A percentile compares a stretch with the other conserved stretches of the same genome.
These are phyloP conservation scores for Umbilicus rupestris DNA, from an alignment of 164 flowering plant species.

Conservation along the genomic window DNA sequence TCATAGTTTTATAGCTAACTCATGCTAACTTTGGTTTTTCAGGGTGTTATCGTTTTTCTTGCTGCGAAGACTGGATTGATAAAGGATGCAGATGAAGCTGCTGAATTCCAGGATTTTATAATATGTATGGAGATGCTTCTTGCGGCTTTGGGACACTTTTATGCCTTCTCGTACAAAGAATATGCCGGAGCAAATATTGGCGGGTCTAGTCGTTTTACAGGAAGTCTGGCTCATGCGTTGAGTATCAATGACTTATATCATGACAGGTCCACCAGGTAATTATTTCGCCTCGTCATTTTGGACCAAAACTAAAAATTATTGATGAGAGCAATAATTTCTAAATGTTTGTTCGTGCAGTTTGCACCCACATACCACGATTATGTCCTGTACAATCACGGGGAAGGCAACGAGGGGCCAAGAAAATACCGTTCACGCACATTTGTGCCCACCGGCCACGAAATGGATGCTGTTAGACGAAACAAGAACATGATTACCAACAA, in stretches of 20 bases:
- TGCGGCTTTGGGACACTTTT: conserved; percentile 84
- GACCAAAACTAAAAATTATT: too few species aligned
- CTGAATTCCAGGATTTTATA: conserved; percentile 71
- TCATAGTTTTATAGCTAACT: too few species aligned
- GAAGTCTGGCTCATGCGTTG: conserved; percentile 83
- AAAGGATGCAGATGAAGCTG: conserved; percentile 74
- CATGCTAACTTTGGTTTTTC: not conserved
- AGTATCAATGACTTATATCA: conserved; percentile 88
- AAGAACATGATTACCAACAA: conserved; percentile 53
- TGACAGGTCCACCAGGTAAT: conserved; percentile 91
- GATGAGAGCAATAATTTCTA: not conserved
- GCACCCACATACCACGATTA: conserved; percentile 98
- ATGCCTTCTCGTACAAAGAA: conserved; percentile 93
- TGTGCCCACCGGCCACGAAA: conserved; percentile 92
- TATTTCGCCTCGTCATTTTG: not conserved
- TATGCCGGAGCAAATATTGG: conserved; percentile 95
- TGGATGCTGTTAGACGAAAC: conserved; percentile 81
- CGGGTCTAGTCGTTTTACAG: conserved; percentile 43
- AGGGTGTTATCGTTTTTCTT: conserved; percentile 95
- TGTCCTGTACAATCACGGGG: conserved; percentile 77
- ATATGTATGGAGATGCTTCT: conserved; percentile 95
- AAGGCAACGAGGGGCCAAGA: conserved; percentile 70
- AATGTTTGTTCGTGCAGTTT: conserved; percentile 44
- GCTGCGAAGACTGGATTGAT: conserved; percentile 83
- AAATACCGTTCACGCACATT: conserved; percentile 90